Conservation (phyloP, 2,329 filamentous ascomycete species). For the Zasmidium angulare region DNA sequence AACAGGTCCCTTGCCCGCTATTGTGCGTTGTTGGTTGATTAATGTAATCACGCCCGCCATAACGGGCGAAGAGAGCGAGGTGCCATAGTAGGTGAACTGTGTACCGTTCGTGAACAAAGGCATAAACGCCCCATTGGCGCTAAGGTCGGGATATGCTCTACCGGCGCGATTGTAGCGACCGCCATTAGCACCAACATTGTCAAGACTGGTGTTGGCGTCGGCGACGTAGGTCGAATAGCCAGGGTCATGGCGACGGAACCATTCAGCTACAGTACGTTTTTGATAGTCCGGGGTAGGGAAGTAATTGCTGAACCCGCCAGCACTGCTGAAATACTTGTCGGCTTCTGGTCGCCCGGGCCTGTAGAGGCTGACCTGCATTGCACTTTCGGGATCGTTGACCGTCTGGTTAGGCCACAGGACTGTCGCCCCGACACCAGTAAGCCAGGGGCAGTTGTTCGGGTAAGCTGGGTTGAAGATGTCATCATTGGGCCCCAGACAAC, state of each 20-base stretch:
- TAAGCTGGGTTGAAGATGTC: conserved; percentile 23
- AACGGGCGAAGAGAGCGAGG: conserved; percentile 25
- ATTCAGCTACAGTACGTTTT: conserved; percentile 35
- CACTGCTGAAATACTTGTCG: conserved; percentile 10
- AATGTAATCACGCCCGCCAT: conserved; percentile 30
- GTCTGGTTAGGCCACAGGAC: conserved; percentile 37
- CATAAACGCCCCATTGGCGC: conserved; percentile 43
- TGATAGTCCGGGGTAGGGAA: conserved; percentile 44
- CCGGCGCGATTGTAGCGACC: conserved; percentile 34
- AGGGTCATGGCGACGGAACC: conserved; percentile 30
- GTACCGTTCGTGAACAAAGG: conserved; percentile 41
- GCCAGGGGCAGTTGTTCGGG: conserved; percentile 29
- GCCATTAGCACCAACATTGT: conserved; percentile 20
- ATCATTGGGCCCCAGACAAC: conserved; percentile 22
- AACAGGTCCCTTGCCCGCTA: conserved; percentile 26
- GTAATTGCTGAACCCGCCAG: conserved; percentile 33
- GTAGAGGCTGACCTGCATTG: conserved; percentile 15
- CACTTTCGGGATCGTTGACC: conserved; percentile 20
- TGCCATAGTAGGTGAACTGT: conserved; percentile 29
- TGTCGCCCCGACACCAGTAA: conserved; percentile 45
- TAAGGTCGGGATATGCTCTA: conserved; percentile 37
- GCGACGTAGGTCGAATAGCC: conserved; percentile 24
- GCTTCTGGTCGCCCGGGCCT: conserved; percentile 40
- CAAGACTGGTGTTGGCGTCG: conserved; percentile 17
- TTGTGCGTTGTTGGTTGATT: conserved; percentile 29